Base-by-base conservation (phyloP, 805 yeast genomes). In the Metschnikowia kofuensis region DNA sequence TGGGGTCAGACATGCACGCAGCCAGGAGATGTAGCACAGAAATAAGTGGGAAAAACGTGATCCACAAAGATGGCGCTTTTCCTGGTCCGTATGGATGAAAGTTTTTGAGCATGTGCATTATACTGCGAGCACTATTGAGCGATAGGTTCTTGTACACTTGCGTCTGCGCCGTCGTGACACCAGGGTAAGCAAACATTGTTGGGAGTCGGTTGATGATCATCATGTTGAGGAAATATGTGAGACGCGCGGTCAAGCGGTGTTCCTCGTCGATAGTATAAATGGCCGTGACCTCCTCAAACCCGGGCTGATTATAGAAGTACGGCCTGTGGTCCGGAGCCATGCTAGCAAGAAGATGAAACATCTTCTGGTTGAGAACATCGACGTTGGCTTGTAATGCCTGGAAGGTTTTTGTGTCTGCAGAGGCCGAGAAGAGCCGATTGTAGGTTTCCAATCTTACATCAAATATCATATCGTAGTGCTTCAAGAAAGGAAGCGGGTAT, bases 171-270 rank as follows among this genome's bases (percentile, higher is more conserved):
- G 49, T 50, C 39, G 54, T 58, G 4, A 51, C 56, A 12, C 59
- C 63, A 12, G 51, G 43, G 11, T 41, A 47, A 7, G 35, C 40
- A n/a, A 63, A 47, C 44, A 60, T 51, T 14, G 55, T 56, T 1
- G 72, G 71, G 15, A 70, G 50, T 29, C 74, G 50, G 50, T 72
- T 72, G 42, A 70, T 64, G 27, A 65, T 56, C 72, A 70, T 65
- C 47, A 70, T 55, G 43, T 72, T 75, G 34, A 59, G 50, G 47
- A 71, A 68, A 53, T 46, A 72, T 0, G 67, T 53, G 28, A 70
- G 53, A 26, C 64, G 67, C n/a, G 62, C 42, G 1, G 59, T 53
- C 15, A 67, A 38, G 14, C 58, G 26, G 40, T 44, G 48, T 35
- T 52, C 56, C 6, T 52, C 51, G 6, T 13, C 41, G 5, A 39